phyloP scores from a whole-genome alignment of 306 rosid genomes.

The Betula pendula region DNA sequence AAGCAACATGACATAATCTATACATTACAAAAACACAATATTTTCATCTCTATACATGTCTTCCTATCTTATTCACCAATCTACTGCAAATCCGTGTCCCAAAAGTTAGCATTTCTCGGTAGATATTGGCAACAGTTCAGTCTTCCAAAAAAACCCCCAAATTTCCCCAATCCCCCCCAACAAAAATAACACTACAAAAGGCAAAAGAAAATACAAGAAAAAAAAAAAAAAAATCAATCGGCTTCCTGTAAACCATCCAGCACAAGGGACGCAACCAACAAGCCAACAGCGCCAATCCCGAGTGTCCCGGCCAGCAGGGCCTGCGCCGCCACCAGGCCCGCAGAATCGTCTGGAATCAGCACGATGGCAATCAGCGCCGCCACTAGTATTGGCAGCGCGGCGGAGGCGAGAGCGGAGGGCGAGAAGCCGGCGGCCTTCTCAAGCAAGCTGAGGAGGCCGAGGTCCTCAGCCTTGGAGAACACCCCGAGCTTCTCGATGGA shows the following conservation, averaged over 20 bases:
- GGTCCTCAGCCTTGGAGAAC: conserved; percentile 85
- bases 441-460: conserved; percentile 81
- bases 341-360: conserved; percentile 81
- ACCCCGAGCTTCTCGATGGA: conserved; percentile 86
- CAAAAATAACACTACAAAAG: neutral
- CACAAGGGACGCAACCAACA: conserved; percentile 74
- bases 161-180: too few species aligned
- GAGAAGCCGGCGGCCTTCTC: conserved; percentile 52
- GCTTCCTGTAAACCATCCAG: conserved; percentile 88
- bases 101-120: neutral
- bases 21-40: too few species aligned
- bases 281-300: conserved; percentile 62
- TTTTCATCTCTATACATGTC: neutral
- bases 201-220: neutral
- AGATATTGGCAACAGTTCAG: neutral
- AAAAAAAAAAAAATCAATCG: conserved; percentile 41
- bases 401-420: conserved; percentile 75
- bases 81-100: neutral
- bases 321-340: conserved; percentile 57
- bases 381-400: conserved; percentile 60
- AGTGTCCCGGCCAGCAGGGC: conserved; percentile 61
- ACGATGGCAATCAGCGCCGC: conserved; percentile 64
- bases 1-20: too few species aligned
- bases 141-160: too few species aligned
- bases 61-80: neutral